Conservation (phyloP, 805 yeast genomes). For the Starmera dryadoides region DNA sequence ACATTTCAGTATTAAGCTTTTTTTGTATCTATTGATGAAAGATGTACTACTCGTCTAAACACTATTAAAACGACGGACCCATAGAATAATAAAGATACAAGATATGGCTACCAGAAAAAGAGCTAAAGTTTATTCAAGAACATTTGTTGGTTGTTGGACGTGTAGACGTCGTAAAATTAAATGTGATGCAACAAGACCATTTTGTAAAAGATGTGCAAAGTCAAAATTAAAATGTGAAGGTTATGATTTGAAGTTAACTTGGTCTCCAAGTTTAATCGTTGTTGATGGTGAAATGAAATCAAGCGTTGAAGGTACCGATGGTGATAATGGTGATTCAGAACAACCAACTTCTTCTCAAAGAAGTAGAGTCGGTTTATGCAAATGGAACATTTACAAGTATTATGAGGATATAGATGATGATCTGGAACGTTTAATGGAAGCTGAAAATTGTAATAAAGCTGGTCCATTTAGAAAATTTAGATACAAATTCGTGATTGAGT, state of each 20-base stretch:
- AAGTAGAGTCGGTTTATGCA: slow-evolving; percentile 50
- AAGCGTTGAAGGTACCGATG: slow-evolving; percentile 5
- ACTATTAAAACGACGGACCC: no score
- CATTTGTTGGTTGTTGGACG: slow-evolving; percentile 86
- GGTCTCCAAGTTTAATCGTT: slow-evolving; percentile 50
- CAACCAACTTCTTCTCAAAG: slow-evolving; percentile 52
- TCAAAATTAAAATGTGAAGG: slow-evolving; percentile 72
- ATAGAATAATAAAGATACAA: no score
- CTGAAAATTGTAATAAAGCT: slow-evolving; percentile 21
- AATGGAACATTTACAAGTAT: slow-evolving; percentile 24
- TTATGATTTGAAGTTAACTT: slow-evolving; percentile 70
- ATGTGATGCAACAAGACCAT: slow-evolving; percentile 68
- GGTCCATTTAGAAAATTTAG: slow-evolving; percentile 3
- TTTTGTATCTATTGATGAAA: no score
- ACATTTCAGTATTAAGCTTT: no score
- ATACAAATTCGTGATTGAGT: neutral
- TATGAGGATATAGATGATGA: slow-evolving; percentile 78
- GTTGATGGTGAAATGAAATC: slow-evolving; percentile 31
- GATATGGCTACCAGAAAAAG: slow-evolving; percentile 6
- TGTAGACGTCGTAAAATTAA: slow-evolving; percentile 78
- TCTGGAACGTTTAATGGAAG: slow-evolving; percentile 33
- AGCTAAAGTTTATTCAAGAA: slow-evolving; percentile 18
- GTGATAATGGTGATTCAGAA: slow-evolving; percentile 6
- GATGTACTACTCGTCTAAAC: no score
- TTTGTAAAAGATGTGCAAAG: slow-evolving; percentile 59